Evolutionary conservation across 129 eudicot genomes (phyloP).

Genomic region (Flaveria robusta): DNA sequence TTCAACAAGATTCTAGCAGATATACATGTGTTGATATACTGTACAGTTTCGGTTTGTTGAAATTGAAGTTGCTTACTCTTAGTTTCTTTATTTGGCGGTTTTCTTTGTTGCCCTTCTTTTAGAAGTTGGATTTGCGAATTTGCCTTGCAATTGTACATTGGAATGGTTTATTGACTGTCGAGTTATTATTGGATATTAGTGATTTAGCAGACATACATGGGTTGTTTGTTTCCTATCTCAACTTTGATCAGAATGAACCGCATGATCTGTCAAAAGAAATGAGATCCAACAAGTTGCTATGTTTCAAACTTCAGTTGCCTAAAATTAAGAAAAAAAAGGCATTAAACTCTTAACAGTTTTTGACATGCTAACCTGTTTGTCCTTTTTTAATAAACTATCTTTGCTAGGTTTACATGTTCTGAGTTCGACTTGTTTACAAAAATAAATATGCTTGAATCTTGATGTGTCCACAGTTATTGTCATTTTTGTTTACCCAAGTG

Average conservation of each 20-base stretch:
- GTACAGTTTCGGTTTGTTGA: constrained; percentile 43
- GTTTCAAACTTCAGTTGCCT: too few relatives aligned
- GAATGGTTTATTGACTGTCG: constrained; percentile 26
- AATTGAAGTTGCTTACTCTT: constrained; percentile 5
- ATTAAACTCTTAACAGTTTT: too few relatives aligned
- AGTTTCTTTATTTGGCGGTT: constrained; percentile 25
- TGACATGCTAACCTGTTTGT: too few relatives aligned
- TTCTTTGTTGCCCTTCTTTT: constrained; percentile 30
- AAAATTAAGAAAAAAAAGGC: too few relatives aligned
- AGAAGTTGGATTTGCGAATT: constrained; percentile 24
- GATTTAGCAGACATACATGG: constrained; percentile 12
- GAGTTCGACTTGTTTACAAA: too few relatives aligned
- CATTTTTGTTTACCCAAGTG: too few relatives aligned
- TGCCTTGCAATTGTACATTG: constrained; percentile 38
- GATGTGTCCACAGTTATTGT: too few relatives aligned
- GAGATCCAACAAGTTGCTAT: not conserved
- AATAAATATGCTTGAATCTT: too few relatives aligned
- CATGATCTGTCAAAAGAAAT: constrained; percentile 5
- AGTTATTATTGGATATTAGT: constrained; percentile 29
- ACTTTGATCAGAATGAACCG: not conserved
- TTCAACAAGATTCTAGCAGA: constrained; percentile 32
- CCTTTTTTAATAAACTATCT: too few relatives aligned
- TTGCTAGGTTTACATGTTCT: too few relatives aligned
- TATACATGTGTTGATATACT: constrained; percentile 47
- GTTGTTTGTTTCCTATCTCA: not conserved